These are phyloP conservation scores for Chlorella vulgaris DNA, from an alignment of 139 green algal genomes.

Conservation along the genomic window DNA sequence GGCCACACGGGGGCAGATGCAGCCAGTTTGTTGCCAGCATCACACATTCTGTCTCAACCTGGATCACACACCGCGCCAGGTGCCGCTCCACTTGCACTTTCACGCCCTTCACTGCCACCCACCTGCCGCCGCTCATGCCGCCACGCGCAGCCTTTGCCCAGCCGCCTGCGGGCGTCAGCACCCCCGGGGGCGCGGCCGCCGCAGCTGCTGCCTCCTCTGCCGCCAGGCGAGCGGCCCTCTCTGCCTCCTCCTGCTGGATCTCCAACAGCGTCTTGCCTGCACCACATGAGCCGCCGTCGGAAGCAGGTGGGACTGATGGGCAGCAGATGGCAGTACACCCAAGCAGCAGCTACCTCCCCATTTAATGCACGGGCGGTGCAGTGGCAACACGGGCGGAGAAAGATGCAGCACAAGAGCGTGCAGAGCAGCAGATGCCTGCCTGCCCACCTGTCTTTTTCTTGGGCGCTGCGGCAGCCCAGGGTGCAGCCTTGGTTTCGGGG, in stretches of 20 bases:
- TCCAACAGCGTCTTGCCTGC: conserved; percentile 69
- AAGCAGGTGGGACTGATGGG: neutral
- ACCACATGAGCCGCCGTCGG: neutral
- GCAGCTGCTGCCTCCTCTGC: conserved; percentile 39
- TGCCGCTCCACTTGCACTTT: conserved; percentile 6
- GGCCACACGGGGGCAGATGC: neutral
- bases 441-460: conserved; percentile 20
- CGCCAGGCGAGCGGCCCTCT: conserved; percentile 34
- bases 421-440: neutral
- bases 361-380: no score
- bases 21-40: neutral
- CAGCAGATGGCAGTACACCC: neutral
- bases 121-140: neutral
- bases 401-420: neutral
- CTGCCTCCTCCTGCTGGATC: conserved; percentile 82
- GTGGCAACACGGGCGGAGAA: neutral
- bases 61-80: conserved; percentile 26
- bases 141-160: conserved; percentile 54
- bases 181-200: conserved; percentile 25
- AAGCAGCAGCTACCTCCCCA: no score
- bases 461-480: conserved; percentile 63
- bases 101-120: no score
- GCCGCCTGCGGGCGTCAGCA: conserved; percentile 9
- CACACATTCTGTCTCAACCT: neutral
- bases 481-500: conserved; percentile 53